A percentile compares a stretch with the other conserved stretches of the same genome.
Evolutionary conservation across 148 eudicot species (phyloP).

Genomic region (Dysphania ambrosioides): DNA sequence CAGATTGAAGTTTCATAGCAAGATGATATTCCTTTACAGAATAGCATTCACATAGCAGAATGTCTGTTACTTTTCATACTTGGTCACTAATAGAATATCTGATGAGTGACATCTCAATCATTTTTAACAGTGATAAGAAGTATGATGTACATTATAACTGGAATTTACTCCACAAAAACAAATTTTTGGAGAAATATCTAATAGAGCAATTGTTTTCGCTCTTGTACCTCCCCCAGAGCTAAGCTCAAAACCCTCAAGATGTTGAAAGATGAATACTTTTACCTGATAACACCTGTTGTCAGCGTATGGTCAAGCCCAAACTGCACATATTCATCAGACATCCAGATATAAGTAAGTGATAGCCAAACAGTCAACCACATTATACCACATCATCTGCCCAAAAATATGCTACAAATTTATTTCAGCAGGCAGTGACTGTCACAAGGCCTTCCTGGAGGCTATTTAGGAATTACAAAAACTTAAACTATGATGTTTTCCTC

Average conservation of each 20-base stretch:
- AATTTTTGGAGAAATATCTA: not conserved
- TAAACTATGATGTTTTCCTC: too few relatives aligned
- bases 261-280: constrained; percentile 11
- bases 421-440: not conserved
- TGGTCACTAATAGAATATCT: not conserved
- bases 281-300: constrained; percentile 91
- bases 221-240: not conserved
- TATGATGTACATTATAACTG: not conserved
- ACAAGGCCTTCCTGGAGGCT: not conserved
- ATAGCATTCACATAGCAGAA: not conserved
- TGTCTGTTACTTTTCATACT: not conserved
- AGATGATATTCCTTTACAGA: not conserved
- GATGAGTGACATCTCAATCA: not conserved
- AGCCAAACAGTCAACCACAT: not conserved
- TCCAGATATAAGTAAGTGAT: constrained; percentile 16
- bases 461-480: not conserved
- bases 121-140: not conserved
- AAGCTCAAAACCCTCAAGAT: not conserved
- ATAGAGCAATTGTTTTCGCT: not conserved
- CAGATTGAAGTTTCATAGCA: not conserved
- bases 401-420: not conserved
- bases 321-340: constrained; percentile 35
- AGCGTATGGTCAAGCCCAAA: constrained; percentile 88
- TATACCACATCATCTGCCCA: not conserved
- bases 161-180: not conserved